Base-by-base conservation (phyloP, 1,284 basidiomycete species). In the Moesziomyces aphidis region DNA sequence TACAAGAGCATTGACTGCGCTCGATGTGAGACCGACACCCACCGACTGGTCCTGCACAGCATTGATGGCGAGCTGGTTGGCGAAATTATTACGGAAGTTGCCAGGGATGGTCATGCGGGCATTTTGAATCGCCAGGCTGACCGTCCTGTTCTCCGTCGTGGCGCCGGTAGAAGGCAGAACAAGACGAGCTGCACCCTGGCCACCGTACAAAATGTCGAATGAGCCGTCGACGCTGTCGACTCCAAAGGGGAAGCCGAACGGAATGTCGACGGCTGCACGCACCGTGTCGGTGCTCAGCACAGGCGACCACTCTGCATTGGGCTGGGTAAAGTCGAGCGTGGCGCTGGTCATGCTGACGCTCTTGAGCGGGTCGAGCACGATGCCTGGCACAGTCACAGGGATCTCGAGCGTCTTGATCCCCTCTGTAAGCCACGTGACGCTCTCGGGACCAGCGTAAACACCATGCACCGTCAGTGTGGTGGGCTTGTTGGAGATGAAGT, bases 191-290 rank as follows among this genome's bases (percentile, higher is more conserved):
- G 92, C 89, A 19, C 88, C 86, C 51, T 86, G 85, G 8, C 88
- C 89, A 19, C 88, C 80, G 71, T 87, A 88, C n/a, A 87, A 88
- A 31, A 90, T 86, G 0, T 87, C 89, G 66, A 91, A 88, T 26
- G 89, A 89, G 82, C 90, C 89, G 57, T 88, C 87, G 44, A 91
- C 81, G 2, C 88, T 87, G 9, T 86, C 86, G 69, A 92, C 90
- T 76, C 91, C 89, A 50, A 92, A 72, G 0, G 91, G 90, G 85
- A 92, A 91, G 26, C 79, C 87, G 77, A 92, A 92, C 1, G 91
- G 91, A 11, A 92, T 85, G 28, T 86, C 88, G 85, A 92, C 92
- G 1, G 88, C 86, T 0, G 89, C 90, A 13, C 87, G 87, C 0
- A 90, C 89, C 50, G 87, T 87, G 61, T 87, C 87, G 60, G 90